Evolutionary conservation across 2,329 filamentous ascomycete species (phyloP), one percentile per base, ranked within the genome.

Genomic region (Fusarium sp.): DNA sequence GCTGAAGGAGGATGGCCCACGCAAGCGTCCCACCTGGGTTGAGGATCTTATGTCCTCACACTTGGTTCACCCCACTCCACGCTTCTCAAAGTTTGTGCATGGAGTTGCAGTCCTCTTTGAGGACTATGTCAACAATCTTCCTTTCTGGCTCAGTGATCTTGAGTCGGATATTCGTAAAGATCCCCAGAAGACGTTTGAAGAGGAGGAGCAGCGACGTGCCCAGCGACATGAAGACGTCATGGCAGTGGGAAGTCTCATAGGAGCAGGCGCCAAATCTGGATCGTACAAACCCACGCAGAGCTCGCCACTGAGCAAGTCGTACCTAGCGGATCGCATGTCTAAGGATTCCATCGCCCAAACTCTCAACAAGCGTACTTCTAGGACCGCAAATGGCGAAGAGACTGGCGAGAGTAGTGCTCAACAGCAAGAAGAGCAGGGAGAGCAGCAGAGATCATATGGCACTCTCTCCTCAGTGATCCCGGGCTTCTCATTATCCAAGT

Each of bases 1-100:
- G 79, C 82, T 97, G 67, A 88, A 86, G 70, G 87, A 90, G 56
- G 84, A 85, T 59, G 80, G 78, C 47, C 78, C 79, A 59, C 84
- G 86, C 65, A 93, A 91, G 75, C 86, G 88, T 51, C 89, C 90
- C 5, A 85, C 88, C 63, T 99, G 95, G 95, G 82, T 98, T 31
- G 86, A 93, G 66, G 95, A 99, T 67, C 79, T 99, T 66, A 97
- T 96, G 86, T 84, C 86, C 48, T 97, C 93, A 6, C 94, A 99
- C 75, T 84, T 99, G 5, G 91, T 99, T 62, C 93, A 97, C 73
- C 88, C 93, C 41, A 88, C 91, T 0, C 92, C 93, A 2, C 87
- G 90, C 46, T 99, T 99, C 78, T 97, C 93, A 70, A 99, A 99
- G 75, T 99, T 98, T 69, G 90, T 96, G 3, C 94, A 99, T 70